Evolutionary conservation across 495 filamentous ascomycete genomes (phyloP).

Genomic region (Aspergillus asperescens): DNA sequence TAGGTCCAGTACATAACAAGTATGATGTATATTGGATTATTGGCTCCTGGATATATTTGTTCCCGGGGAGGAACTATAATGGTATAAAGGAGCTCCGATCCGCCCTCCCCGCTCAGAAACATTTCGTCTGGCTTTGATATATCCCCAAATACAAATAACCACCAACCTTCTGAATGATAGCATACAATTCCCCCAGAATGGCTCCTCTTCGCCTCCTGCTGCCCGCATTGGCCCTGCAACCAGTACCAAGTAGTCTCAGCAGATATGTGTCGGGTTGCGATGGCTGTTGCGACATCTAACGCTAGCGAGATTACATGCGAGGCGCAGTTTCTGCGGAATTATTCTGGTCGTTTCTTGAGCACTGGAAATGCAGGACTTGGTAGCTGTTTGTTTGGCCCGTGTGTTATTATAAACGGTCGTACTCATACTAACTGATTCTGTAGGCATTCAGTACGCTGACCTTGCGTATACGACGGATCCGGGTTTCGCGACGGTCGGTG

Average conservation of each 20-base stretch:
- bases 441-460: constrained; percentile 46
- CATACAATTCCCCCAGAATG: constrained; percentile 9
- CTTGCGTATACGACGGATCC: constrained; percentile 38
- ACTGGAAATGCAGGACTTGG: constrained; percentile 55
- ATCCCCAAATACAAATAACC: too few relatives aligned
- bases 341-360: constrained; percentile 46
- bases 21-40: background rate
- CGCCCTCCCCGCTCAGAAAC: background rate
- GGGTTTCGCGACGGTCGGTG: constrained; percentile 53
- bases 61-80: background rate
- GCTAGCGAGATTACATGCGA: constrained; percentile 51
- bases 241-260: constrained; percentile 38
- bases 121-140: background rate
- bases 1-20: background rate
- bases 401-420: too few relatives aligned
- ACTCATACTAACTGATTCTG: background rate
- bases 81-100: background rate
- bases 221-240: constrained; percentile 25
- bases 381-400: constrained; percentile 40
- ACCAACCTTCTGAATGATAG: background rate
- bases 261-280: constrained; percentile 53
- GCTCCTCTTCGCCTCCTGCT: constrained; percentile 13
- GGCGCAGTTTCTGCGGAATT: constrained; percentile 53
- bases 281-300: constrained; percentile 51
- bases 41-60: background rate